Percentiles rank a stretch among this genome's conserved stretches.
phyloP scores from a whole-genome alignment of 1,284 basidiomycete genomes.

The Sporisorium reilianum region DNA sequence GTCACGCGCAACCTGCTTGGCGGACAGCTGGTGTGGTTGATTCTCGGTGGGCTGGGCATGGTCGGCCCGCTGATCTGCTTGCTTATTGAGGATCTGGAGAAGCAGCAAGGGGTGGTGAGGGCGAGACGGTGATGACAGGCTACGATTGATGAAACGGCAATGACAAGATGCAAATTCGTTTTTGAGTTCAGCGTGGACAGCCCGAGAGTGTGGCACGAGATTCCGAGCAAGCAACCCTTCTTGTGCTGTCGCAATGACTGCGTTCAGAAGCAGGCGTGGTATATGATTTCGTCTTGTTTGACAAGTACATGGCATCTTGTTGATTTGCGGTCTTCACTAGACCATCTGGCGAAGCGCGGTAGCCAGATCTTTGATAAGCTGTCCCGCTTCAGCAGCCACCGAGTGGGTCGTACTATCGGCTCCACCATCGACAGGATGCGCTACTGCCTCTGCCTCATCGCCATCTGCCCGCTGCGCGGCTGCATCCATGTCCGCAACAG shows the following conservation, averaged over 20 bases:
- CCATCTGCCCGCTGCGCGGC: conserved; percentile 74
- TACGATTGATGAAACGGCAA: neutral
- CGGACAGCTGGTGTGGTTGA: conserved; percentile 55
- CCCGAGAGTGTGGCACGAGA: neutral
- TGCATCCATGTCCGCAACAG: conserved; percentile 75
- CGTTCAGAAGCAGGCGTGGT: neutral
- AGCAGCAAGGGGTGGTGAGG: neutral
- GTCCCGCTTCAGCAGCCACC: conserved; percentile 36
- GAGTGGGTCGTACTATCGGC: conserved; percentile 6
- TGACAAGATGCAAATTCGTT: neutral
- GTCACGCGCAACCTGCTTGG: conserved; percentile 38
- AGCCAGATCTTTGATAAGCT: conserved; percentile 50
- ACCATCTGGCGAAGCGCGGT: conserved; percentile 30
- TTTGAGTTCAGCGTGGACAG: neutral
- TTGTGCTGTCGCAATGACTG: neutral
- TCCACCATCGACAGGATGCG: neutral
- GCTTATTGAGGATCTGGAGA: conserved; percentile 27
- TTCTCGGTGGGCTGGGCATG: conserved; percentile 24
- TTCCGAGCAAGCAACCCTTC: neutral
- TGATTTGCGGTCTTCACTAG: too few relatives aligned
- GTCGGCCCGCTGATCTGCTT: conserved; percentile 20
- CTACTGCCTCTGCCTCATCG: neutral
- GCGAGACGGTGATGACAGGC: neutral
- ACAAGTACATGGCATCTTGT: neutral
- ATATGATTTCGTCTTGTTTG: conserved; percentile 1